phyloP scores from a whole-genome alignment of 2,329 filamentous ascomycete genomes.

The Trichocomaceae sp. region DNA sequence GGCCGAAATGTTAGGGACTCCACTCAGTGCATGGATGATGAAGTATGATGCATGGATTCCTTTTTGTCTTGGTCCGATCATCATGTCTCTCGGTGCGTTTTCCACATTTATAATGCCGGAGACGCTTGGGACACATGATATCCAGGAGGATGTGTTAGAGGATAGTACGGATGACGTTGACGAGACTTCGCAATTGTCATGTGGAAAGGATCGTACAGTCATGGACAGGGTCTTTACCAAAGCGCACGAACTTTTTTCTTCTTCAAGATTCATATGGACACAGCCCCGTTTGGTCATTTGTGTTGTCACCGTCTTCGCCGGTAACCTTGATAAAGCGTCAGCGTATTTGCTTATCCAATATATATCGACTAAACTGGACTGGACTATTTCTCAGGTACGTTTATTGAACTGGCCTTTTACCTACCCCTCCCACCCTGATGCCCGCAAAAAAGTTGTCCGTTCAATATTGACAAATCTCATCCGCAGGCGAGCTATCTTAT shows the following conservation, averaged over 20 bases:
- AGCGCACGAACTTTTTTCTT: conserved; percentile 18
- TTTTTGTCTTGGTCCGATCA: not conserved
- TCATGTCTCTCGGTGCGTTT: not conserved
- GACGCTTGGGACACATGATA: conserved; percentile 9
- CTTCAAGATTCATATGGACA: conserved; percentile 21
- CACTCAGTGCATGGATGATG: conserved; percentile 4
- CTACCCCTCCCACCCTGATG: not conserved
- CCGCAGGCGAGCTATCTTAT: conserved; percentile 26
- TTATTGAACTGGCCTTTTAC: not conserved
- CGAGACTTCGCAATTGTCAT: not conserved
- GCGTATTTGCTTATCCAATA: conserved; percentile 25
- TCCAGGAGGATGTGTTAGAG: not conserved
- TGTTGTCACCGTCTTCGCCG: conserved; percentile 20
- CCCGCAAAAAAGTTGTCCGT: too few relatives aligned
- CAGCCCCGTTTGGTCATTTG: conserved; percentile 18
- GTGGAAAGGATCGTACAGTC: not conserved
- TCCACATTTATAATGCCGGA: conserved; percentile 6
- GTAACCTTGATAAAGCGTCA: conserved; percentile 19
- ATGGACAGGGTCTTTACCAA: conserved; percentile 8
- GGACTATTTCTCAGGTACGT: conserved; percentile 25
- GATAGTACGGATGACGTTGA: not conserved
- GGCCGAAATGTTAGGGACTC: conserved; percentile 6
- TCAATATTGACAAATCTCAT: conserved; percentile 6
- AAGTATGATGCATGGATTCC: conserved; percentile 8
- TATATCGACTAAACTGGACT: conserved; percentile 24